phyloP scores from a whole-genome alignment of 352 stramenopile genomes.

The Globisporangium orthogonon region DNA sequence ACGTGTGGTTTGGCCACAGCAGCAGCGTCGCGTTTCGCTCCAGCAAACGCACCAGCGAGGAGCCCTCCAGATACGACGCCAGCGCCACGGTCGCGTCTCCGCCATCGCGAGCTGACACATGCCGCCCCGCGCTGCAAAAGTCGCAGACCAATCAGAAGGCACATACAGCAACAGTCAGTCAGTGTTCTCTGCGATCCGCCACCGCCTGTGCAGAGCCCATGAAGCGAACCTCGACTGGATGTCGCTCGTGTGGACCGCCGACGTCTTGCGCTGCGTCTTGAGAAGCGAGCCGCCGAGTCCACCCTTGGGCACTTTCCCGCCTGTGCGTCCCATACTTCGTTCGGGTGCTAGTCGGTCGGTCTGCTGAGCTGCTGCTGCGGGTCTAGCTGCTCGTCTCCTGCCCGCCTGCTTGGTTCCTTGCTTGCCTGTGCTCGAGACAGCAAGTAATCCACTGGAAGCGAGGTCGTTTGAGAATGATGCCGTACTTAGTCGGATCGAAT shows the following conservation, averaged over 20 bases:
- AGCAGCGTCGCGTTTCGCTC: neutral
- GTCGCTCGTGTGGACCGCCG: conserved; percentile 55
- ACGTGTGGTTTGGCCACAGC: neutral
- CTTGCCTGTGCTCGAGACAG: neutral
- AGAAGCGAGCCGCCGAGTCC: conserved; percentile 70
- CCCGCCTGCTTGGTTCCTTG: no score
- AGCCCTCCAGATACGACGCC: conserved; percentile 82
- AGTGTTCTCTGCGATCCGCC: no score
- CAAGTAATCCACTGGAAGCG: conserved; percentile 10
- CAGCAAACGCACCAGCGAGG: conserved; percentile 47
- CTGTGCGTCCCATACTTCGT: conserved; percentile 62
- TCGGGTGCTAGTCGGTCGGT: neutral
- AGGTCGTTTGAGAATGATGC: neutral
- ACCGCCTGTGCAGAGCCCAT: no score
- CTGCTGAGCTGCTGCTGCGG: neutral
- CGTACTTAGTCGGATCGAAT: no score
- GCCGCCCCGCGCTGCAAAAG: conserved; percentile 54
- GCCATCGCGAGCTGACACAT: conserved; percentile 77
- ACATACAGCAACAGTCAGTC: neutral
- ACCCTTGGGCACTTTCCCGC: conserved; percentile 67
- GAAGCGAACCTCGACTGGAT: conserved; percentile 56
- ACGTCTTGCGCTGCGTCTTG: conserved; percentile 72
- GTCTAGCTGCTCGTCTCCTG: neutral
- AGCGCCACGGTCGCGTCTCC: conserved; percentile 76
- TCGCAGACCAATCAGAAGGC: neutral